Percentiles rank a stretch among this genome's conserved stretches.
These are phyloP conservation scores for Somion occarium DNA, from an alignment of 1,284 basidiomycete genomes.

Conservation along the genomic window DNA sequence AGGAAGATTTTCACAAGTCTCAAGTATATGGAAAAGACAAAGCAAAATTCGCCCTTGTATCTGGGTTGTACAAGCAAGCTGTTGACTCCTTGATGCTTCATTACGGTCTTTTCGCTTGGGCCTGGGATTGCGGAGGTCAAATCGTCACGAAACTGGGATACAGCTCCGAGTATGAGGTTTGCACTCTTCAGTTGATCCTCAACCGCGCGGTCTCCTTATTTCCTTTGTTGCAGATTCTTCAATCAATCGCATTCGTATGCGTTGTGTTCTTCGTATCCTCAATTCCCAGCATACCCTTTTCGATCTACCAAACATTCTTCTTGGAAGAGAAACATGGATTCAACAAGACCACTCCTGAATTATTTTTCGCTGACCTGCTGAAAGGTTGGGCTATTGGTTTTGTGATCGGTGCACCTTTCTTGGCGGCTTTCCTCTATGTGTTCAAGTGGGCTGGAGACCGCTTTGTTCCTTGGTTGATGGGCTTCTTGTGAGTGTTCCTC, in stretches of 20 bases:
- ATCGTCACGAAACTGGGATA: conserved; percentile 53
- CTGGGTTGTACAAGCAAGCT: conserved; percentile 68
- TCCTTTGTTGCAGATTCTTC: conserved; percentile 74
- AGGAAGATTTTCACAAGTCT: conserved; percentile 81
- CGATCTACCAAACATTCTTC: conserved; percentile 87
- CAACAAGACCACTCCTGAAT: conserved; percentile 83
- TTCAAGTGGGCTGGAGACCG: conserved; percentile 91
- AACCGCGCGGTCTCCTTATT: too few relatives aligned
- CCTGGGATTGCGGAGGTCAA: conserved; percentile 63
- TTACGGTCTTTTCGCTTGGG: conserved; percentile 75
- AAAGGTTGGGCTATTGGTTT: conserved; percentile 78
- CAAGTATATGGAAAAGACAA: conserved; percentile 92
- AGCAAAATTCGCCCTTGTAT: conserved; percentile 77
- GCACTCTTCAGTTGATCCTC: too few relatives aligned
- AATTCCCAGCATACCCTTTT: conserved; percentile 69
- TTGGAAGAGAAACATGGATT: conserved; percentile 95
- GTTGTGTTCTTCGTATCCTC: conserved; percentile 65
- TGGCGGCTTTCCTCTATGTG: conserved; percentile 83
- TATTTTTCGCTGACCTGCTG: conserved; percentile 77
- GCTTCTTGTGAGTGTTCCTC: conserved; percentile 60
- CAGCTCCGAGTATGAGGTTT: conserved; percentile 62
- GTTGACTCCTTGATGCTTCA: conserved; percentile 72
- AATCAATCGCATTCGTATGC: conserved; percentile 79
- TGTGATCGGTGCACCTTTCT: conserved; percentile 82
- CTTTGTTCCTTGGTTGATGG: conserved; percentile 88